Evolutionary conservation across 129 eudicot species (phyloP).

Genomic region (Silybum marianum): DNA sequence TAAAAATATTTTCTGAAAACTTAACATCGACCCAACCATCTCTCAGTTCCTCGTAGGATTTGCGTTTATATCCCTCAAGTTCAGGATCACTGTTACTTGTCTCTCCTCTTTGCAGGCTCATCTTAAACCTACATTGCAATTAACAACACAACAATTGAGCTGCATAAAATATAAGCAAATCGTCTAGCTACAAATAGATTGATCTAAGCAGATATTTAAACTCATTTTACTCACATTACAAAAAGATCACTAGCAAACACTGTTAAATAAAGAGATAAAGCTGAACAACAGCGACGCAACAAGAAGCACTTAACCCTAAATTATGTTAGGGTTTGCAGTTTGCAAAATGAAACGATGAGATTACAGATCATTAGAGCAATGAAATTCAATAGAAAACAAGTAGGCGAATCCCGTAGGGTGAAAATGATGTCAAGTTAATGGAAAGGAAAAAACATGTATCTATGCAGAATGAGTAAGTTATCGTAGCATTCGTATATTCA

Average conservation of each 20-base stretch:
- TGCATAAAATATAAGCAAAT: not conserved
- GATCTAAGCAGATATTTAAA: not conserved
- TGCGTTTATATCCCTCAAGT: slow-evolving; percentile 41
- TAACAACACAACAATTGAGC: not conserved
- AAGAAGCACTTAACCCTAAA: slow-evolving; percentile 9
- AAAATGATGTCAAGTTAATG: not conserved
- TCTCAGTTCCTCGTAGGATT: slow-evolving; percentile 50
- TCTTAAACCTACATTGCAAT: slow-evolving; percentile 30
- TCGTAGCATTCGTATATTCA: not conserved
- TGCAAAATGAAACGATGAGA: not conserved
- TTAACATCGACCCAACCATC: slow-evolving; percentile 27
- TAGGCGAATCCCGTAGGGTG: not conserved
- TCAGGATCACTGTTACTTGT: slow-evolving; percentile 33
- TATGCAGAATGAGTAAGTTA: not conserved
- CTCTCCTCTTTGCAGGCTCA: slow-evolving; percentile 43
- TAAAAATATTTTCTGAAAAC: slow-evolving; percentile 29
- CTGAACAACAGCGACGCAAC: not conserved
- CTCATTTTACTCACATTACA: not conserved
- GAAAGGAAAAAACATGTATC: not conserved
- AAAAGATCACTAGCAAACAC: not conserved
- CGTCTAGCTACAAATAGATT: not conserved
- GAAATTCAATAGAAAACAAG: not conserved
- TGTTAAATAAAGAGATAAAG: too few relatives aligned
- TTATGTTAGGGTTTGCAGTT: not conserved
- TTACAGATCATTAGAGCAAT: not conserved